phyloP scores from a whole-genome alignment of 257 asterid genomes.

The Voacanga thouarsii region DNA sequence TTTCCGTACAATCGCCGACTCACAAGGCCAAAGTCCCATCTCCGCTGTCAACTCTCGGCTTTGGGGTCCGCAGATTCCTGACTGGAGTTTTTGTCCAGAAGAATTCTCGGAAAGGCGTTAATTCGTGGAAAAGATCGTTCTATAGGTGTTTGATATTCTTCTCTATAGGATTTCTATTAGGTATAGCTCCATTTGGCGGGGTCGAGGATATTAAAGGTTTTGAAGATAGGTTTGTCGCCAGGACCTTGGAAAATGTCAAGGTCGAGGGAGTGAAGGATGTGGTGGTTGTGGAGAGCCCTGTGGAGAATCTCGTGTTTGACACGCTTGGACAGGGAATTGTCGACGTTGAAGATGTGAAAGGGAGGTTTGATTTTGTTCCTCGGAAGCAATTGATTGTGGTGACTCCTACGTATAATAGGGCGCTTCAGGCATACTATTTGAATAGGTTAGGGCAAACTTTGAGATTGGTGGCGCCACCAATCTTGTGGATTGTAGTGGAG shows the following conservation, averaged over 20 bases:
- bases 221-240: constrained; percentile 34
- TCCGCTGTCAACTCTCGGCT: constrained; percentile 24
- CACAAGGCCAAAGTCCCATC: constrained; percentile 61
- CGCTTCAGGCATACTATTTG: constrained; percentile 71
- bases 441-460: constrained; percentile 80
- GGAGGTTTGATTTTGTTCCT: constrained; percentile 37
- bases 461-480: constrained; percentile 69
- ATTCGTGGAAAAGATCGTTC: constrained; percentile 57
- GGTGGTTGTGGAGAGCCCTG: constrained; percentile 28
- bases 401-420: constrained; percentile 72
- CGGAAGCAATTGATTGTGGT: constrained; percentile 70
- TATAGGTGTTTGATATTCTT: constrained; percentile 63
- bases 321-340: constrained; percentile 36
- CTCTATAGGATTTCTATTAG: constrained; percentile 73
- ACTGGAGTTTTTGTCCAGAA: constrained; percentile 34
- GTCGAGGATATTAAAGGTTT: constrained; percentile 39
- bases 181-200: constrained; percentile 63
- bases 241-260: constrained; percentile 24
- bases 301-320: constrained; percentile 34
- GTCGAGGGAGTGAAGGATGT: constrained; percentile 24
- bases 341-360: constrained; percentile 23
- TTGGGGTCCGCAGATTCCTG: constrained; percentile 40
- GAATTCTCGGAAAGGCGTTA: constrained; percentile 47
- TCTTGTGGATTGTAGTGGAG: constrained; percentile 96
- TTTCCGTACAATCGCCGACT: constrained; percentile 55